Evolutionary conservation across 2,329 filamentous ascomycete species (phyloP), one percentile per base, ranked within the genome.

Genomic region (Ceratocystis lukuohia): DNA sequence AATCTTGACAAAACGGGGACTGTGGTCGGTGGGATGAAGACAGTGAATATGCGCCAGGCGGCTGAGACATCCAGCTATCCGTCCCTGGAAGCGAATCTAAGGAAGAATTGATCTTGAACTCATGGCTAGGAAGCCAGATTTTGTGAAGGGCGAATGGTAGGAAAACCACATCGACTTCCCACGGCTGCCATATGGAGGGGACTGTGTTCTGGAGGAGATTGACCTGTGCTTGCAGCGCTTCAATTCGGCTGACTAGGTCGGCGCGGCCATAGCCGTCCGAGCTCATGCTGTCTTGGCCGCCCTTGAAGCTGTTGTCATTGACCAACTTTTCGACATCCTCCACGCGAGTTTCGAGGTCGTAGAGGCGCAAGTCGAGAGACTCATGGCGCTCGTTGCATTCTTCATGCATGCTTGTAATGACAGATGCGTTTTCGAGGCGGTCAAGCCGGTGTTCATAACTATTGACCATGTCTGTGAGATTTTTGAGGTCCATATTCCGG

Each of bases 81-180:
- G 74, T 73, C 50, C 73, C 73, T 4, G 74, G 71, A n/a, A 59
- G 25, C 10, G 73, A 72, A 8, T 41, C 41, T 1, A 68, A 67
- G 8, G 71, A 70, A 5, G 74, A 70, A 25, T 75, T 75, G 28
- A 72, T 67, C 62, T 76, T 77, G 72, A 84, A 83, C 2, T 82
- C 77, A 68, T 76, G 72, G 3, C 77, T 73, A 57, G 77, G 76
- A 67, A 82, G 76, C 83, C 83, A 85, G 5, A 85, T 71, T 25
- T 78, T 79, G 70, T 80, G 82, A 5, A 85, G 75, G 1, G 80
- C 79, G 73, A 89, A 93, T 0, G 89, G 89, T 6, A 92, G 74
- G 67, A 91, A 84, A 1, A 92, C 84, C 3, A 92, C 86, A 71
- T 92, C 88, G 1, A 93, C 77, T 69, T 88, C 83, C 87, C 88